Percentiles rank a stretch among this genome's conserved stretches.
These are phyloP conservation scores for Hibiscus mutabilis DNA, from an alignment of 345 rosid genomes.

Conservation along the genomic window DNA sequence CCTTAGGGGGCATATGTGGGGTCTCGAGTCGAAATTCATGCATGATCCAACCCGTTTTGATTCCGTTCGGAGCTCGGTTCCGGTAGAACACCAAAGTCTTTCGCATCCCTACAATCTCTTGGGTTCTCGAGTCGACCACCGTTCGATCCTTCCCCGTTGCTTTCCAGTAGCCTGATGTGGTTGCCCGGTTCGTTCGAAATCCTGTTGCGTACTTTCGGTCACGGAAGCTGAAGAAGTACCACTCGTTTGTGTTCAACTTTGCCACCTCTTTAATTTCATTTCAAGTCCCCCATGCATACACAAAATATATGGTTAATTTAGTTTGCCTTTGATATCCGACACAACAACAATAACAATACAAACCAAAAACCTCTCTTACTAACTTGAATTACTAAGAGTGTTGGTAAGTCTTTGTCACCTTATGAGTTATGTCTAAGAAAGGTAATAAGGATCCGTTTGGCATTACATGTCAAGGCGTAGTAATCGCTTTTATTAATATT, in stretches of 20 bases:
- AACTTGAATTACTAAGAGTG: slow-evolving; percentile 3
- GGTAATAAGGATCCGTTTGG: not conserved
- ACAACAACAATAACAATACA: too few relatives aligned
- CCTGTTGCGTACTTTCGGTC: slow-evolving; percentile 94
- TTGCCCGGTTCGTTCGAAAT: slow-evolving; percentile 81
- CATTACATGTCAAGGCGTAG: not conserved
- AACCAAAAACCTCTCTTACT: too few relatives aligned
- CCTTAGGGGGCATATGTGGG: slow-evolving; percentile 96
- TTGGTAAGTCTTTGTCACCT: slow-evolving; percentile 10
- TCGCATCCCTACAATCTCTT: slow-evolving; percentile 84
- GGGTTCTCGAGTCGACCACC: slow-evolving; percentile 57
- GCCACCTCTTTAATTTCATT: slow-evolving; percentile 61
- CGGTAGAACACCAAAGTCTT: slow-evolving; percentile 88
- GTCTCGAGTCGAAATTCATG: slow-evolving; percentile 94
- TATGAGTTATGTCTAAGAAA: slow-evolving; percentile 16
- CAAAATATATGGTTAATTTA: not conserved
- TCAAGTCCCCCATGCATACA: not conserved
- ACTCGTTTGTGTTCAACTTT: slow-evolving; percentile 84
- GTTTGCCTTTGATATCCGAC: not conserved
- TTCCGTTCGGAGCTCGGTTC: slow-evolving; percentile 90
- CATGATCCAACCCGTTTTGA: slow-evolving; percentile 97
- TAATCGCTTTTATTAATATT: too few relatives aligned
- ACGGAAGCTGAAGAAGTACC: slow-evolving; percentile 97
- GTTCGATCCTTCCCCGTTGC: slow-evolving; percentile 96
- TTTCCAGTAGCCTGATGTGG: slow-evolving; percentile 88